These are phyloP conservation scores for Globisporangium rhizosaccharum DNA, from an alignment of 352 stramenopile genomes.

Conservation along the genomic window DNA sequence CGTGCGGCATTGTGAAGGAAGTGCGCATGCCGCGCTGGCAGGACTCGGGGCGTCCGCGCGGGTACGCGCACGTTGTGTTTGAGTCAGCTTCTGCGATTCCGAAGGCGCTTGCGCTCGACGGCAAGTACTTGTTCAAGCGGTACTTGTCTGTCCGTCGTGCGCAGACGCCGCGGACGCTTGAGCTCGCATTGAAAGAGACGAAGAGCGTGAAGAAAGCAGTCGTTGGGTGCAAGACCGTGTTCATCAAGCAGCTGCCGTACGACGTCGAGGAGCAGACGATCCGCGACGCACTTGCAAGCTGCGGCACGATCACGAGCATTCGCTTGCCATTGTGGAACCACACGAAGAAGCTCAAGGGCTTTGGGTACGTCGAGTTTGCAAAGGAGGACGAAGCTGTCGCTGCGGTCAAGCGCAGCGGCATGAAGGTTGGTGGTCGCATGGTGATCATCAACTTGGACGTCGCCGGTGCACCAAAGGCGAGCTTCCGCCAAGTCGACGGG, in stretches of 20 bases:
- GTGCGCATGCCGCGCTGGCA: constrained; percentile 92
- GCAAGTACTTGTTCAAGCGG: constrained; percentile 81
- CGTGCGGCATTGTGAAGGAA: constrained; percentile 87
- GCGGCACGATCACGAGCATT: constrained; percentile 90
- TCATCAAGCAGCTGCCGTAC: constrained; percentile 95
- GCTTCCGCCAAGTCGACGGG: constrained; percentile 82
- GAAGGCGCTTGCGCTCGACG: constrained; percentile 84
- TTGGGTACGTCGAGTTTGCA: constrained; percentile 93
- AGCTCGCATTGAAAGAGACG: constrained; percentile 65
- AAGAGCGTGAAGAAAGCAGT: constrained; percentile 59
- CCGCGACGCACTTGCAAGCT: constrained; percentile 72
- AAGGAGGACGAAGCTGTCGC: constrained; percentile 65
- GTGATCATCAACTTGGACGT: constrained; percentile 93
- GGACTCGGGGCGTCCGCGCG: constrained; percentile 86
- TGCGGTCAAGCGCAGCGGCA: constrained; percentile 71
- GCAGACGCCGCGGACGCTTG: constrained; percentile 62
- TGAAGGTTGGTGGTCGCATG: constrained; percentile 85
- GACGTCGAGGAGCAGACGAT: constrained; percentile 85
- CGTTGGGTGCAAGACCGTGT: constrained; percentile 89
- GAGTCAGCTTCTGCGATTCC: constrained; percentile 52
- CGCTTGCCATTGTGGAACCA: constrained; percentile 92
- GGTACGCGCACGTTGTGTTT: constrained; percentile 94
- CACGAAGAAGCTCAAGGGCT: constrained; percentile 94
- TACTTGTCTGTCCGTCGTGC: constrained; percentile 90
- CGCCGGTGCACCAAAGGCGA: constrained; percentile 86